Base-by-base conservation (phyloP, 2,329 filamentous ascomycete genomes). In the Penicillium sp. region DNA sequence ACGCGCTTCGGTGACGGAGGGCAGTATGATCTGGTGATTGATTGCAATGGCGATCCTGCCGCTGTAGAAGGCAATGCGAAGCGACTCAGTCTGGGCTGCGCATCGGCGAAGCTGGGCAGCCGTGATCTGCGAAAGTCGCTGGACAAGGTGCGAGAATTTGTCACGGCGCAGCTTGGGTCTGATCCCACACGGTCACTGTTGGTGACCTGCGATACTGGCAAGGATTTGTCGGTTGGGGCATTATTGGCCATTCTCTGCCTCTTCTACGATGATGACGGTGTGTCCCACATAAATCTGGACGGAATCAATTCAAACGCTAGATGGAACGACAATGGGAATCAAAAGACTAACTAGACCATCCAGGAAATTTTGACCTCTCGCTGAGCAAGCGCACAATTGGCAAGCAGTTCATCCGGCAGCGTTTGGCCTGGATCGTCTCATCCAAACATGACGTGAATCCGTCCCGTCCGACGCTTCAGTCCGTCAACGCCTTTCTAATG, bases 401-500 rank as follows among this genome's bases (percentile, higher is more conserved):
- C 60, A 97, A 98, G 67, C 73, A 75, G 7, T 73, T 84, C 34
- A 89, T 97, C 59, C 84, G 86, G 53, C 79, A 81, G 53, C 78
- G 83, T 36, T 73, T 97, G 20, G 84, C 85, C n/a, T 85, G 83
- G 73, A 86, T 97, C 53, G 87, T 91, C 64, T 84, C 82, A 4
- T 80, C 79, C 0, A 83, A 84, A 59, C 84, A 89, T 1, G 81
- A 85, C 51, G 85, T 84, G 2, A 94, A 94, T 59, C 90, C 91
- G 0, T 90, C 83, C 47, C 76, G 93, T 23, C 77, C 86, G 15
- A 96, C 90, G 0, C 69, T 97, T 25, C 90, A 96, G 65, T 91
- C 87, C 52, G 84, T 97, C 4, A 96, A 97, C 65, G 86, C 86
- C 39, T 94, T 87, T 57, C 68, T 97, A 36, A 91, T 97, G 81